phyloP scores from a whole-genome alignment of 2,329 filamentous ascomycete genomes.

The Pezicula carpinea region DNA sequence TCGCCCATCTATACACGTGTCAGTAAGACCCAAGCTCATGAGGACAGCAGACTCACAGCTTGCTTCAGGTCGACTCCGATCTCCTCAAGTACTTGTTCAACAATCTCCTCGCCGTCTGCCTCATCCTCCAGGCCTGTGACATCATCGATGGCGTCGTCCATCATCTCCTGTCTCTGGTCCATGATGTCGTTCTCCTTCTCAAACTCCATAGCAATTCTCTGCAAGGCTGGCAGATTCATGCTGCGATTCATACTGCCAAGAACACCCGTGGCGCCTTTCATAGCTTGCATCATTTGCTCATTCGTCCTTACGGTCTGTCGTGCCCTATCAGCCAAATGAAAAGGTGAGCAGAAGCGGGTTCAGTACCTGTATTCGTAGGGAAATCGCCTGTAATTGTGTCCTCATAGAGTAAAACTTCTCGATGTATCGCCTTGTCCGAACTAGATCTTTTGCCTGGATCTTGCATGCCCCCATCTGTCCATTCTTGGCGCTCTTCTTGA shows the following conservation, averaged over 20 bases:
- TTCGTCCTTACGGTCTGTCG: conserved; percentile 89
- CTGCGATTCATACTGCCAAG: conserved; percentile 95
- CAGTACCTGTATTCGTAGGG: conserved; percentile 80
- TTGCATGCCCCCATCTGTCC: conserved; percentile 98
- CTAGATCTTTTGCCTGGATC: conserved; percentile 96
- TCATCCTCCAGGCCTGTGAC: conserved; percentile 87
- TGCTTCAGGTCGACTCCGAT: conserved; percentile 92
- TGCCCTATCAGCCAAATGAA: background rate
- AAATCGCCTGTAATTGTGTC: conserved; percentile 94
- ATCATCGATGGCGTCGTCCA: conserved; percentile 98
- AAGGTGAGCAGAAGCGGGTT: background rate
- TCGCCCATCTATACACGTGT: conserved; percentile 69
- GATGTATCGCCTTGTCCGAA: conserved; percentile 88
- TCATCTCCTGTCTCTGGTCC: conserved; percentile 99
- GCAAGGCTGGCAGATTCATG: conserved; percentile 94
- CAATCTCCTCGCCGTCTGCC: conserved; percentile 93
- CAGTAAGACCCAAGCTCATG: conserved; percentile 4
- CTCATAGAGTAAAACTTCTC: conserved; percentile 99
- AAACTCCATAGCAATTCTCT: conserved; percentile 98
- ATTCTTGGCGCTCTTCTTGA: conserved; percentile 98
- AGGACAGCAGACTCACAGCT: conserved; percentile 56
- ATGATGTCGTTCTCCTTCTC: conserved; percentile 99
- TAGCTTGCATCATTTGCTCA: conserved; percentile 99
- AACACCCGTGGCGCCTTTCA: conserved; percentile 94
- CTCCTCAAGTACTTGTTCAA: conserved; percentile 94